Percentiles rank a stretch among this genome's conserved stretches.
Evolutionary conservation across 1,139 yeast genomes (phyloP).

Genomic region (Hansenula sp.): DNA sequence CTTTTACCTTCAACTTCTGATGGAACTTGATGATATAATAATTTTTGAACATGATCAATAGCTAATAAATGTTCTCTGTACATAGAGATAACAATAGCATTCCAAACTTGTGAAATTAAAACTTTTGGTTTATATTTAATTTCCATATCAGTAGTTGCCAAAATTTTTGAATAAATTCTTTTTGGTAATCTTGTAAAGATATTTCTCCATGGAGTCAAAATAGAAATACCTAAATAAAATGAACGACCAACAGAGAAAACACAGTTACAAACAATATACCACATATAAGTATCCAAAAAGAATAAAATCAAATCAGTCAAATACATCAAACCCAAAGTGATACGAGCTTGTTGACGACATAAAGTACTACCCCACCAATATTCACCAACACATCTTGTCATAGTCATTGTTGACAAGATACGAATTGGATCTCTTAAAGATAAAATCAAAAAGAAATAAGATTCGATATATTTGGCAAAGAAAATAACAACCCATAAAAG

Average conservation of each 20-base stretch:
- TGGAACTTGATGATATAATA: conserved; percentile 96
- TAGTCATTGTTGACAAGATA: conserved; percentile 53
- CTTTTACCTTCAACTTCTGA: conserved; percentile 97
- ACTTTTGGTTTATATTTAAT: conserved; percentile 98
- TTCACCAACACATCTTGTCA: conserved; percentile 81
- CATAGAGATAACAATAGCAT: conserved; percentile 96
- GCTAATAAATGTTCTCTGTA: conserved; percentile 97
- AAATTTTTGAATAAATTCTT: conserved; percentile 94
- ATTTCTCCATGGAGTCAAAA: conserved; percentile 99
- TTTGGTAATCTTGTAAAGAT: conserved; percentile 96
- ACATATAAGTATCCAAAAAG: conserved; percentile 97
- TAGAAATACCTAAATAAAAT: conserved; percentile 96
- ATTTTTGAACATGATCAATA: conserved; percentile 95
- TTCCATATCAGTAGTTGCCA: conserved; percentile 99
- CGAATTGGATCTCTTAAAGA: conserved; percentile 95
- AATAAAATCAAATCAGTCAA: conserved; percentile 88
- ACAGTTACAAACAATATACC: conserved; percentile 96
- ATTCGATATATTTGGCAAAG: conserved; percentile 82
- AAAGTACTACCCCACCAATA: conserved; percentile 73
- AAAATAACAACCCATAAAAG: conserved; percentile 86
- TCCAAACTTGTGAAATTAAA: conserved; percentile 96
- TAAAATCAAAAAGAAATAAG: conserved; percentile 87
- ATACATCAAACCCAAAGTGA: conserved; percentile 88
- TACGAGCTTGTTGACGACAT: conserved; percentile 82
- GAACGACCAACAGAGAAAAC: conserved; percentile 96